Conservation (phyloP, 495 filamentous ascomycete species). For the Neurospora pannonica region DNA sequence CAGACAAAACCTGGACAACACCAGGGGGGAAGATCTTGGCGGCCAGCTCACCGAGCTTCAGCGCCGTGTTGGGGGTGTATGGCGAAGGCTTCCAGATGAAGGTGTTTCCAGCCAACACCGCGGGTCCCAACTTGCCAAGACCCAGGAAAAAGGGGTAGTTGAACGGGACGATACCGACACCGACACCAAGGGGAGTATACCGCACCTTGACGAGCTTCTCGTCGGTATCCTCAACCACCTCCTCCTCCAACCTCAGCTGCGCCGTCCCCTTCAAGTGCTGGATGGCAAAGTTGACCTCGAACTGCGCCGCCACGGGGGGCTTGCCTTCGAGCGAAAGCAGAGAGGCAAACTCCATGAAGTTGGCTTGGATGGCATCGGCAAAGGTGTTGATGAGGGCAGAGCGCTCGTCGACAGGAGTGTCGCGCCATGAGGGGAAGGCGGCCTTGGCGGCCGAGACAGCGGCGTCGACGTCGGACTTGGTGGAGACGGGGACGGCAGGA, state of each 20-base stretch:
- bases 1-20: slow-evolving; percentile 57
- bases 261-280: neutral
- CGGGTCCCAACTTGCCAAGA: slow-evolving; percentile 44
- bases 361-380: slow-evolving; percentile 27
- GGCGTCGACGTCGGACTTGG: slow-evolving; percentile 38
- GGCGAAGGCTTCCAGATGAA: slow-evolving; percentile 57
- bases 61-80: slow-evolving; percentile 57
- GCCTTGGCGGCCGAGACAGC: slow-evolving; percentile 37
- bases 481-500: slow-evolving; percentile 36
- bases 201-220: slow-evolving; percentile 37
- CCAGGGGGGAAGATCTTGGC: slow-evolving; percentile 54
- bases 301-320: slow-evolving; percentile 12
- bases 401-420: slow-evolving; percentile 35
- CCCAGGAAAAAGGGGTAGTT: slow-evolving; percentile 54
- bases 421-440: slow-evolving; percentile 37
- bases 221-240: slow-evolving; percentile 36
- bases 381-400: slow-evolving; percentile 45
- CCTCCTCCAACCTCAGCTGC: slow-evolving; percentile 3
- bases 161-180: slow-evolving; percentile 50
- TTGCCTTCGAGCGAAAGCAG: slow-evolving; percentile 26
- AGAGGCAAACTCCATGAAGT: slow-evolving; percentile 26
- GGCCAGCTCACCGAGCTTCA: slow-evolving; percentile 55
- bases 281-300: slow-evolving; percentile 26
- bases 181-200: slow-evolving; percentile 43
- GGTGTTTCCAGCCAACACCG: slow-evolving; percentile 50